Evolutionary conservation across 176 grass and related monocot genomes (phyloP), one percentile per base, ranked within the genome.

Genomic region (Tillandsia fasciculata): DNA sequence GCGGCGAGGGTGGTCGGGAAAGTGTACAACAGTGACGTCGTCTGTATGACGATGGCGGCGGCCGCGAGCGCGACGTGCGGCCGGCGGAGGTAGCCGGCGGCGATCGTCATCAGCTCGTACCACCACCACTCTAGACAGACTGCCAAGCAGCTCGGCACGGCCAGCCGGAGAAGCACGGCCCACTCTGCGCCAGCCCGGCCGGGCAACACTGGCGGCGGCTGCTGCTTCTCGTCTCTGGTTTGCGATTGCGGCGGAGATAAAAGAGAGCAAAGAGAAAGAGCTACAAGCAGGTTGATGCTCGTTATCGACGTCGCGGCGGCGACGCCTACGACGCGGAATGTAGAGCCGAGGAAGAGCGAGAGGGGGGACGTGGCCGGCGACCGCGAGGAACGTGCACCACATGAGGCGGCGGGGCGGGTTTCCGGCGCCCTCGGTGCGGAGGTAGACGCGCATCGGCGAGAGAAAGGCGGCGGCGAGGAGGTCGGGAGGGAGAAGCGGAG

Each of bases 91-190:
- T 76, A 76, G 1, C 74, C 74, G 10, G 64, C 52, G 51, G 65
- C 64, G 26, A 76, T 66, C 11, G 74, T 68, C 74, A 76, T 76
- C 9, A 76, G 14, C 54, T 17, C 64, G 52, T 76, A 64, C 51
- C 68, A 76, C 74, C 74, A 76, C 74, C 74, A 76, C 51, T 76
- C 74, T 3, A 76, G 10, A 6, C 74, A 76, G 51, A 76, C 74
- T 4, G 27, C 64, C 1, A 76, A 48, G 52, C 74, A 76, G 65
- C 74, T 76, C 11, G 74, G 74, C 28, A 76, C 14, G 1, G 74
- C 74, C 18, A 76, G 64, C 7, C 74, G 74, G 52, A 76, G 28
- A n/a, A 76, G 11, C 51, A 17, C 48, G 2, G 51, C 27, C 74
- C 74, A 76, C 63, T 75, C 72, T 13, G 63, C 15, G 15, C 15